These are phyloP conservation scores for Grosmannia huntii DNA, from an alignment of 2,329 filamentous ascomycete species.

Conservation along the genomic window DNA sequence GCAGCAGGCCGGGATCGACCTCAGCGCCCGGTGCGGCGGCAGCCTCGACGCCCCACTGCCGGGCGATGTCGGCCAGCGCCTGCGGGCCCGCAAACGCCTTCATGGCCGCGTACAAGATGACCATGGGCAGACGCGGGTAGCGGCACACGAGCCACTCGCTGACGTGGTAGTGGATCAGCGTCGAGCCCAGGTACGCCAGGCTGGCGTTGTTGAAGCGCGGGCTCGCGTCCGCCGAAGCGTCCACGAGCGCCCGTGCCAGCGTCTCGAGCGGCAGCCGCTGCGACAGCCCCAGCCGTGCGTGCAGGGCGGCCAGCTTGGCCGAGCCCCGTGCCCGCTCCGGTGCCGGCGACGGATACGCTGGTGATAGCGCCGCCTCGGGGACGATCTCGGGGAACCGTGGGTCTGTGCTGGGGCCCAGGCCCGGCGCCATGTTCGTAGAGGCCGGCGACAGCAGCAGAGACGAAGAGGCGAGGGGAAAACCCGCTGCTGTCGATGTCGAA, in stretches of 20 bases:
- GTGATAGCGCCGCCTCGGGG: conserved; percentile 17
- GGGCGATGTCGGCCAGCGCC: conserved; percentile 59
- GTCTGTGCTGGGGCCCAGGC: conserved; percentile 3
- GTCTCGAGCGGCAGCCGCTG: conserved; percentile 73
- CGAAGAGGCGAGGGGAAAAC: not conserved
- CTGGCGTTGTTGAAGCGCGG: conserved; percentile 79
- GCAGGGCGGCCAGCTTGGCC: conserved; percentile 82
- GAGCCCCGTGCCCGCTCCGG: conserved; percentile 56
- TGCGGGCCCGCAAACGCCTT: conserved; percentile 69
- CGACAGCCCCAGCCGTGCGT: conserved; percentile 75
- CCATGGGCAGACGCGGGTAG: conserved; percentile 82
- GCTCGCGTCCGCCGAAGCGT: conserved; percentile 70
- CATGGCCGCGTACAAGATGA: conserved; percentile 76
- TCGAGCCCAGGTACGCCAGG: conserved; percentile 66
- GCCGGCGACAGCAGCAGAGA: not conserved
- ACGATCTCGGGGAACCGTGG: conserved; percentile 13
- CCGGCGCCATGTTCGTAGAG: not conserved
- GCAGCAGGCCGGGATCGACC: conserved; percentile 82
- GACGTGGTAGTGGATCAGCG: conserved; percentile 79
- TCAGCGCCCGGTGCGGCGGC: conserved; percentile 81
- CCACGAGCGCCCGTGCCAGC: conserved; percentile 73
- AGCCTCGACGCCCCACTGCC: conserved; percentile 83
- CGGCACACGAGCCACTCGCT: conserved; percentile 78
- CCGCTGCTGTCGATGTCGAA: not conserved
- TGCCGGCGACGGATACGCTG: conserved; percentile 54